Evolutionary conservation across 129 eudicot species (phyloP).

Genomic region (Flaveria trinervia): DNA sequence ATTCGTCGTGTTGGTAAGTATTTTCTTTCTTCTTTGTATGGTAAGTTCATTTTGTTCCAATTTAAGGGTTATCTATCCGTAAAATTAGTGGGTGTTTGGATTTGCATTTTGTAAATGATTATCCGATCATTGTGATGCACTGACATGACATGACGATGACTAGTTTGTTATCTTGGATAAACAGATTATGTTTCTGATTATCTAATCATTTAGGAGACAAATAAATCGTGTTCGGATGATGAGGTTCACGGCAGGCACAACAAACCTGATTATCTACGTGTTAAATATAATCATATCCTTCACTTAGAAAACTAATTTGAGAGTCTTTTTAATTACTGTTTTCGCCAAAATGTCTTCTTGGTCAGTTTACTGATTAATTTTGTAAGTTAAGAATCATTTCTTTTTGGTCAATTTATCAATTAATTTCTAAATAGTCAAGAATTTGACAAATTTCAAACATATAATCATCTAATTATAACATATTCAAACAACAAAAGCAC

Average conservation of each 20-base stretch:
- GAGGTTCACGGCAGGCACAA: background rate
- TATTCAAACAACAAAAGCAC: too few relatives aligned
- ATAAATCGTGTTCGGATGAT: background rate
- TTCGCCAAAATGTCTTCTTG: background rate
- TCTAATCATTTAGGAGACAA: background rate
- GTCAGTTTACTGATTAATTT: background rate
- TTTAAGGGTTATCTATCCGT: slow-evolving; percentile 4
- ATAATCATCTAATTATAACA: background rate
- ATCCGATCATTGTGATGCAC: background rate
- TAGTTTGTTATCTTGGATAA: background rate
- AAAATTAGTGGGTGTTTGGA: background rate
- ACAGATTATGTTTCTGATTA: background rate
- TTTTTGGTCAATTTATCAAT: background rate
- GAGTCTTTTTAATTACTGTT: too few relatives aligned
- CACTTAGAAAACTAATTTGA: too few relatives aligned
- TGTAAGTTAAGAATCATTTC: background rate
- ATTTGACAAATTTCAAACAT: background rate
- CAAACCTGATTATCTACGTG: too few relatives aligned
- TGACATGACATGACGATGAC: background rate
- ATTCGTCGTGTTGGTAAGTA: slow-evolving; percentile 94
- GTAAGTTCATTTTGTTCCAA: background rate
- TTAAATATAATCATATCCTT: too few relatives aligned
- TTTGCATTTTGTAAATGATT: background rate
- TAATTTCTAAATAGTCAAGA: background rate
- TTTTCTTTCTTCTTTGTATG: background rate